Conservation (phyloP, 1,284 basidiomycete genomes). For the Grifola frondosa region DNA sequence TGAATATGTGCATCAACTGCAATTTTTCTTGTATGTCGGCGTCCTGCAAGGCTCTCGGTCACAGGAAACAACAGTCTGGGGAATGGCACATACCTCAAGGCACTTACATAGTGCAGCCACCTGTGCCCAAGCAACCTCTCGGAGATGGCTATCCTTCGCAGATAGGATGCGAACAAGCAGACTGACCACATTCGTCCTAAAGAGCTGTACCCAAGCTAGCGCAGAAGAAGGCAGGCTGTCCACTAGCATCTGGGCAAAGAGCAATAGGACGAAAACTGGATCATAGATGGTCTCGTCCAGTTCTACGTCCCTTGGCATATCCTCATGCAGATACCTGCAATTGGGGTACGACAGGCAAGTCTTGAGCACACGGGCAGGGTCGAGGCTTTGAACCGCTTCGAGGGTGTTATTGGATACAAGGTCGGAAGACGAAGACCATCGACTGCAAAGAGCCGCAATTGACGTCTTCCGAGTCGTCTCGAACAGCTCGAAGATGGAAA, state of each 20-base stretch:
- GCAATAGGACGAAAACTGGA: slow-evolving; percentile 73
- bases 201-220: slow-evolving; percentile 81
- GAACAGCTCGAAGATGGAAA: slow-evolving; percentile 78
- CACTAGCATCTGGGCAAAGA: slow-evolving; percentile 64
- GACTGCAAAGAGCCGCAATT: slow-evolving; percentile 54
- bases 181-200: slow-evolving; percentile 79
- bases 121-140: slow-evolving; percentile 56
- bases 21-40: slow-evolving; percentile 80
- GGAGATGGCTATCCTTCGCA: slow-evolving; percentile 59
- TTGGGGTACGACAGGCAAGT: slow-evolving; percentile 76
- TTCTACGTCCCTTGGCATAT: slow-evolving; percentile 23
- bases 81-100: slow-evolving; percentile 48
- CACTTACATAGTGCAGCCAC: slow-evolving; percentile 52
- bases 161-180: slow-evolving; percentile 76
- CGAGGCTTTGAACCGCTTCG: slow-evolving; percentile 71
- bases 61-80: background rate
- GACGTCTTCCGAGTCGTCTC: slow-evolving; percentile 73
- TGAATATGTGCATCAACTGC: slow-evolving; percentile 76
- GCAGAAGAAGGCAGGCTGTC: slow-evolving; percentile 59
- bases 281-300: slow-evolving; percentile 66
- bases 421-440: slow-evolving; percentile 57
- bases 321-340: slow-evolving; percentile 47
- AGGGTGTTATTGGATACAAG: slow-evolving; percentile 46
- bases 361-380: slow-evolving; percentile 66
- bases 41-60: slow-evolving; percentile 34